phyloP scores from a whole-genome alignment of 2,329 filamentous ascomycete species.

The Neobulgaria alba region DNA sequence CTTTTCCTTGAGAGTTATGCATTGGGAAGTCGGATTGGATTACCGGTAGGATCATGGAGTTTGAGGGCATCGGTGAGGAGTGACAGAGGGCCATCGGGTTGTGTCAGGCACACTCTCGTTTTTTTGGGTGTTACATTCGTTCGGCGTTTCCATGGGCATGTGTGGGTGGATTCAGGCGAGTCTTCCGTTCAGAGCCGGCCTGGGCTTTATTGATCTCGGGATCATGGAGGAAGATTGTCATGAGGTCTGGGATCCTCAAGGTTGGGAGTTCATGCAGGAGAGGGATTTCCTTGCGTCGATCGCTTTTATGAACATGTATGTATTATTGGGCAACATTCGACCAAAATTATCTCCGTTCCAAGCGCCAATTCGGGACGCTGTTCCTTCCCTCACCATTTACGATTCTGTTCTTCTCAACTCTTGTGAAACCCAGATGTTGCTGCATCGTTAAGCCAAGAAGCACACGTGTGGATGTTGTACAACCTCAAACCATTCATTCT shows the following conservation, averaged over 20 bases:
- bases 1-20: too few relatives aligned
- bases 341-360: too few relatives aligned
- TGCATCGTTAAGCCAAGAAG: too few relatives aligned
- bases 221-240: background rate
- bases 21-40: too few relatives aligned
- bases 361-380: too few relatives aligned
- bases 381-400: too few relatives aligned
- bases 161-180: too few relatives aligned
- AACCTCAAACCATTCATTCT: too few relatives aligned
- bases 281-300: background rate
- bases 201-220: background rate
- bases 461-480: too few relatives aligned
- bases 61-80: background rate
- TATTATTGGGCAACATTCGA: too few relatives aligned
- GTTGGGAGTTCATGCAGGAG: background rate
- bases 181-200: background rate
- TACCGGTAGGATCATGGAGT: background rate
- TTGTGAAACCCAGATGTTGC: too few relatives aligned
- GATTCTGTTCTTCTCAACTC: too few relatives aligned
- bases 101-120: background rate
- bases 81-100: background rate
- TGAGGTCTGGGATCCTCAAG: background rate
- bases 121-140: background rate
- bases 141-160: background rate
- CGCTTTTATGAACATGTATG: background rate